Conservation (phyloP, 1,284 basidiomycete species). For the Apiotrichum veenhuisii region DNA sequence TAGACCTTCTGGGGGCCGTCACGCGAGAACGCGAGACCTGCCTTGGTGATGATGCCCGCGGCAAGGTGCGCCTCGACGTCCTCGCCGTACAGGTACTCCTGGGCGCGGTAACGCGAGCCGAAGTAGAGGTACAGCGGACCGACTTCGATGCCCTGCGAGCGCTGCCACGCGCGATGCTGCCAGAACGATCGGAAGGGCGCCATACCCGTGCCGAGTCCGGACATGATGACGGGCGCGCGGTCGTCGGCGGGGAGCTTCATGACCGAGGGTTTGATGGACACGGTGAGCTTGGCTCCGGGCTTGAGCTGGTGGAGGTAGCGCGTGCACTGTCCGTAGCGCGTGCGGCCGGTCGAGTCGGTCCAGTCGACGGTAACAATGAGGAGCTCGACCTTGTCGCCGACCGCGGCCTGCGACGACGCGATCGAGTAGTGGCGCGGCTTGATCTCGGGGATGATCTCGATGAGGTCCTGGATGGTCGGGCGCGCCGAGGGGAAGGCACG, state of each 20-base stretch:
- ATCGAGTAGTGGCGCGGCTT: slow-evolving; percentile 98
- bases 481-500: slow-evolving; percentile 73
- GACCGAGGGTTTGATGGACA: slow-evolving; percentile 96
- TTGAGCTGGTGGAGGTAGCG: slow-evolving; percentile 82
- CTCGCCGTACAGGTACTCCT: slow-evolving; percentile 84
- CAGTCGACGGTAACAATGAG: slow-evolving; percentile 96
- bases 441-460: slow-evolving; percentile 85
- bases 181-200: slow-evolving; percentile 98
- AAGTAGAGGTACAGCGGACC: slow-evolving; percentile 93
- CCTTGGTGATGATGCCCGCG: slow-evolving; percentile 77
- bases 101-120: slow-evolving; percentile 87
- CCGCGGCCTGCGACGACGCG: slow-evolving; percentile 87
- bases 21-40: slow-evolving; percentile 94
- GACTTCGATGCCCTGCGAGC: slow-evolving; percentile 68
- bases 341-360: slow-evolving; percentile 71
- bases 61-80: slow-evolving; percentile 62
- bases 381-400: slow-evolving; percentile 89
- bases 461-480: slow-evolving; percentile 76
- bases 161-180: slow-evolving; percentile 84
- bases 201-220: slow-evolving; percentile 91
- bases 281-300: slow-evolving; percentile 88
- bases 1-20: slow-evolving; percentile 90
- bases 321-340: slow-evolving; percentile 91
- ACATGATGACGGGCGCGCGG: slow-evolving; percentile 93
- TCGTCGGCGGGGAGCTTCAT: slow-evolving; percentile 93